These are phyloP conservation scores for Leptodontidium sp. DNA, from an alignment of 2,329 filamentous ascomycete species.

Conservation along the genomic window DNA sequence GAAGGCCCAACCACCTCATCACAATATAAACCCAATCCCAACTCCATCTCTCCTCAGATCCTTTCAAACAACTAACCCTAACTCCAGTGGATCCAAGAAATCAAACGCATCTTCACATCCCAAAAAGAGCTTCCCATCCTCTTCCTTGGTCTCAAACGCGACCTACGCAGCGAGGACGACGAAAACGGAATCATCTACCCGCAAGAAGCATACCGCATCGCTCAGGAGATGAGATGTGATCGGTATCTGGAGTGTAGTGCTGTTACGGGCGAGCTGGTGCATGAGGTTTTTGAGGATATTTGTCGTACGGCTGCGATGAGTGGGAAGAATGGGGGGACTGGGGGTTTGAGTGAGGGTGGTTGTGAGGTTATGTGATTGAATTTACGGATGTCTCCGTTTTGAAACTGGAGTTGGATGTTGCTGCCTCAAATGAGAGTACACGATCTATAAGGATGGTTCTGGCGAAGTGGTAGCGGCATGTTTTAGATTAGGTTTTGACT, in stretches of 20 bases:
- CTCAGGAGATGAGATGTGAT: constrained; percentile 67
- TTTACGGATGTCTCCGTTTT: not conserved
- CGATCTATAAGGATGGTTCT: no score
- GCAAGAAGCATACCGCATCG: constrained; percentile 64
- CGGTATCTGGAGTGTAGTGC: constrained; percentile 72
- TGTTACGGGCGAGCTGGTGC: constrained; percentile 64
- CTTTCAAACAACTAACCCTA: not conserved
- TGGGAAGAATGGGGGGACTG: constrained; percentile 48
- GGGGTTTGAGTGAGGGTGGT: constrained; percentile 62
- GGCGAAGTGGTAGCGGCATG: no score
- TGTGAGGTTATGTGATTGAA: constrained; percentile 58
- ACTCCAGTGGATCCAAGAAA: constrained; percentile 64
- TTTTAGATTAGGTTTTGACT: no score
- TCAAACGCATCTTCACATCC: constrained; percentile 55
- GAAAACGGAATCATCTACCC: constrained; percentile 68
- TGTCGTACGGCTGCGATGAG: constrained; percentile 63
- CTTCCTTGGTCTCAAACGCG: constrained; percentile 67
- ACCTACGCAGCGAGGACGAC: constrained; percentile 63
- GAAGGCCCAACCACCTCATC: not conserved
- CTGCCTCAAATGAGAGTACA: no score
- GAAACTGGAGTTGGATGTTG: no score
- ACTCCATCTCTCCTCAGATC: constrained; percentile 1
- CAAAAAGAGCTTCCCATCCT: constrained; percentile 60
- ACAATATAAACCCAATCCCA: not conserved
- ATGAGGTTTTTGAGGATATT: constrained; percentile 66